Evolutionary conservation across 2,329 filamentous ascomycete genomes (phyloP), one percentile per base, ranked within the genome.

Genomic region (Neofusicoccum ribis): DNA sequence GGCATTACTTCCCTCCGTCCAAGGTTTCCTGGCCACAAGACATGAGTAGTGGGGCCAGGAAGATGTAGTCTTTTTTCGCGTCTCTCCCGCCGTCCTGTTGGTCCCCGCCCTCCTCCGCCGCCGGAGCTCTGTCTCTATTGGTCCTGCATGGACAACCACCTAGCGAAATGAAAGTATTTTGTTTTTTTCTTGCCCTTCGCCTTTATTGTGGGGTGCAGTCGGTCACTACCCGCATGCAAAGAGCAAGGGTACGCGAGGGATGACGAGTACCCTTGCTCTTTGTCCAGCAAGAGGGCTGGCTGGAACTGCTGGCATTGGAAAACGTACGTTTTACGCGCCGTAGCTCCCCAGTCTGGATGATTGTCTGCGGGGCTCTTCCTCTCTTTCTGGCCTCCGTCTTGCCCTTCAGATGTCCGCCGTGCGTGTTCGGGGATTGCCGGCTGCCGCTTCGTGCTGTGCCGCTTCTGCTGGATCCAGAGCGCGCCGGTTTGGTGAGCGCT

Each of bases 241-340:
- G 20, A 15, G 15, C 56, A 27, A 36, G 56, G 56, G 34, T 60
- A 47, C 41, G 56, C 43, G 56, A 60, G 36, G 56, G 56, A 47
- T 60, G 41, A 60, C 56, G 56, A 60, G 41, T 23, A 36, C 56
- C 56, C 56, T 46, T 17, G 56, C 27, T n/a, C 51, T 36, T 23
- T 41, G 27, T 31, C 27, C 27, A 31, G 27, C 50, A 14, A 41
- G 36, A 31, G 39, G 39, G 23, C 37, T n/a, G 39, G 37, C 27
- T 31, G 27, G 27, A 31, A 44, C 20, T 43, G 27, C 54, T 44
- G 54, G 54, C 54, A 59, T 59, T 36, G 8, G 20, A 23, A 58
- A 43, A 43, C 37, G 52, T 43, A 31, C 27, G 27, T 31, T 31
- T 37, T 46, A 43, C 54, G 39, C 37, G 54, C 23, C 54, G 23